Percentiles rank a stretch among this genome's conserved stretches.
phyloP scores from a whole-genome alignment of 106 monocot species.

The Dendrobium nobile region DNA sequence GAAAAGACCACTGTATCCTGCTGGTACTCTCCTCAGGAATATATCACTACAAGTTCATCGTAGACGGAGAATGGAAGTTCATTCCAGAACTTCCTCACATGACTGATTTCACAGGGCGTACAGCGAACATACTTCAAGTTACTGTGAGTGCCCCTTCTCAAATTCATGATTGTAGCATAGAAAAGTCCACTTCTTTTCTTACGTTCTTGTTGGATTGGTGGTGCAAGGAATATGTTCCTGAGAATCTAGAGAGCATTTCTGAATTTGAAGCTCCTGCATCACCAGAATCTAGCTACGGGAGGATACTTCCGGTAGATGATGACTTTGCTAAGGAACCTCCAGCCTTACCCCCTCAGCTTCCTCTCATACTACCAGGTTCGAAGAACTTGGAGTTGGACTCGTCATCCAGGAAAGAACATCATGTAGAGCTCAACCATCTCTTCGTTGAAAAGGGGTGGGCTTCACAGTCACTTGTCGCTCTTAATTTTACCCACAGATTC shows the following conservation, averaged over 20 bases:
- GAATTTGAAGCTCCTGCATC: slow-evolving; percentile 63
- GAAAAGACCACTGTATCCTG: slow-evolving; percentile 59
- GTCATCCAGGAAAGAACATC: slow-evolving; percentile 27
- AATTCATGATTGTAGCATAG: background rate
- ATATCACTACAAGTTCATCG: slow-evolving; percentile 62
- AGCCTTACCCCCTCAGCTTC: slow-evolving; percentile 54
- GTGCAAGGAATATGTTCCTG: slow-evolving; percentile 57
- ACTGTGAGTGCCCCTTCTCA: slow-evolving; percentile 29
- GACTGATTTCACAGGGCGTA: slow-evolving; percentile 35
- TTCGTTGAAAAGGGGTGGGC: slow-evolving; percentile 72
- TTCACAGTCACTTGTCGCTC: slow-evolving; percentile 52
- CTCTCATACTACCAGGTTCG: slow-evolving; percentile 36
- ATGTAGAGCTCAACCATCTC: slow-evolving; percentile 73
- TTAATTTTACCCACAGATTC: slow-evolving; percentile 68
- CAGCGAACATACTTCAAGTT: slow-evolving; percentile 55
- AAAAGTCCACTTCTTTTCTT: slow-evolving; percentile 5
- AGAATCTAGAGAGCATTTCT: slow-evolving; percentile 49
- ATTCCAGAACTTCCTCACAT: slow-evolving; percentile 49
- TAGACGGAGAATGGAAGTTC: slow-evolving; percentile 56
- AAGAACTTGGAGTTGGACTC: slow-evolving; percentile 24
- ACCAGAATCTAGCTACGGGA: slow-evolving; percentile 59
- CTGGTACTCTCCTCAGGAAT: slow-evolving; percentile 58
- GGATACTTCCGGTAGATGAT: slow-evolving; percentile 34
- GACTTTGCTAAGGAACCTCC: slow-evolving; percentile 80
- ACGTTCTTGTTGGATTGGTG: background rate